phyloP scores from a whole-genome alignment of 768 basidiomycete genomes.

The Suillus variegatus region DNA sequence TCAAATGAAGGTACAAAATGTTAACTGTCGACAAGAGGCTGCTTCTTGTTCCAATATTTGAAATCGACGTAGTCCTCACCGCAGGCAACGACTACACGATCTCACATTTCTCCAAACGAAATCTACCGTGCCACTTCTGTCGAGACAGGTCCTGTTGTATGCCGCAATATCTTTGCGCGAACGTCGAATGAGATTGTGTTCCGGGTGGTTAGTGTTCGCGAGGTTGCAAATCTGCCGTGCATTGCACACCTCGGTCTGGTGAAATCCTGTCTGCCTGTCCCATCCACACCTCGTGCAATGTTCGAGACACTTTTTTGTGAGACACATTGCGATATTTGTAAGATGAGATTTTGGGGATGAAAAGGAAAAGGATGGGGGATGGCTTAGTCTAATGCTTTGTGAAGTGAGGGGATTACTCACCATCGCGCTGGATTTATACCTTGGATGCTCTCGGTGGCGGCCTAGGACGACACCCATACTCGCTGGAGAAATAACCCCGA shows the following conservation, averaged over 20 bases:
- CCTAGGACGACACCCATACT: not conserved
- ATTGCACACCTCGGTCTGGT: not conserved
- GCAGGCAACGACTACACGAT: not conserved
- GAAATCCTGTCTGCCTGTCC: not conserved
- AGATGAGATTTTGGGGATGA: not conserved
- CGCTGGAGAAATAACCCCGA: not conserved
- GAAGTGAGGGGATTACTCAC: not conserved
- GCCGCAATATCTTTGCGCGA: not conserved
- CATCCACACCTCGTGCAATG: not conserved
- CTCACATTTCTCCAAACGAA: not conserved
- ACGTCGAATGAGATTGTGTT: not conserved
- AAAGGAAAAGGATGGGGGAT: not conserved
- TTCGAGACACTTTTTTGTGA: not conserved
- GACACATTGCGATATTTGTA: not conserved
- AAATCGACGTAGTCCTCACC: not conserved
- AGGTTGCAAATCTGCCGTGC: not conserved
- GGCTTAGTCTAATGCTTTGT: not conserved
- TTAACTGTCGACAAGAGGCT: not conserved
- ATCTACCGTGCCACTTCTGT: not conserved
- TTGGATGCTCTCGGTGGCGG: not conserved
- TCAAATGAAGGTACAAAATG: not conserved
- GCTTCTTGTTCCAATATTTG: not conserved
- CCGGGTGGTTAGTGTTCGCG: not conserved
- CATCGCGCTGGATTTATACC: not conserved
- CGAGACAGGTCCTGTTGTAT: not conserved